phyloP scores from a whole-genome alignment of 495 filamentous ascomycete species.

The Xylaria bambusicola region DNA sequence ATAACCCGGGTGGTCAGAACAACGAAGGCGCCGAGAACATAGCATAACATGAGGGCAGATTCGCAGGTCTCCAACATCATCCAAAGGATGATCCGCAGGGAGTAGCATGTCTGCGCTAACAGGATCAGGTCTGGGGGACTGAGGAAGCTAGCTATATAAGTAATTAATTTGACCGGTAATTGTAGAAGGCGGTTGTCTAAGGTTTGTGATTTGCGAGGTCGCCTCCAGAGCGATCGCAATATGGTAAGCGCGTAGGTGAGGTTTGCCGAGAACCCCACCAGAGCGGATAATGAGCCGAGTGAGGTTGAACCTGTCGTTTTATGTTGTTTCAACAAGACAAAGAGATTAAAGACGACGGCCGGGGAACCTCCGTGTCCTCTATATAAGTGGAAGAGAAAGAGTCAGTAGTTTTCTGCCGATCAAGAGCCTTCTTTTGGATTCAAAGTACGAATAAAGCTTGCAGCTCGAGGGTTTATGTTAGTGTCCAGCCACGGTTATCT shows the following conservation, averaged over 20 bases:
- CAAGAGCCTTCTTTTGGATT: neutral
- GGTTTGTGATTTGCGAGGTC: slow-evolving; percentile 1
- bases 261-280: slow-evolving; percentile 1
- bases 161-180: neutral
- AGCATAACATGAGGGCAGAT: neutral
- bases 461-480: neutral
- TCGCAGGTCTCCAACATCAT: neutral
- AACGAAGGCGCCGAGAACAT: slow-evolving; percentile 2
- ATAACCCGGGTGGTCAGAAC: neutral
- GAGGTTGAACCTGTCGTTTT: neutral
- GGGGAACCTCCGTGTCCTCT: neutral
- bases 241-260: neutral
- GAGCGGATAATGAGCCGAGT: neutral
- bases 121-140: neutral
- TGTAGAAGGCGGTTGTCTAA: neutral
- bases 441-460: neutral
- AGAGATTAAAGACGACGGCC: slow-evolving; percentile 1
- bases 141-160: neutral
- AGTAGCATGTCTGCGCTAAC: neutral
- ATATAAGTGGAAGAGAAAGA: too few relatives aligned
- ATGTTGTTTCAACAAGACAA: slow-evolving; percentile 1
- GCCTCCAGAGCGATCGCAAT: slow-evolving; percentile 1
- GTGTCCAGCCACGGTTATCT: neutral
- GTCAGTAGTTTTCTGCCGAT: neutral
- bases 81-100: neutral